Percentiles rank a stretch among this genome's conserved stretches.
These are phyloP conservation scores for Herpotrichia juniperi DNA, from an alignment of 2,329 filamentous ascomycete genomes.

Conservation along the genomic window DNA sequence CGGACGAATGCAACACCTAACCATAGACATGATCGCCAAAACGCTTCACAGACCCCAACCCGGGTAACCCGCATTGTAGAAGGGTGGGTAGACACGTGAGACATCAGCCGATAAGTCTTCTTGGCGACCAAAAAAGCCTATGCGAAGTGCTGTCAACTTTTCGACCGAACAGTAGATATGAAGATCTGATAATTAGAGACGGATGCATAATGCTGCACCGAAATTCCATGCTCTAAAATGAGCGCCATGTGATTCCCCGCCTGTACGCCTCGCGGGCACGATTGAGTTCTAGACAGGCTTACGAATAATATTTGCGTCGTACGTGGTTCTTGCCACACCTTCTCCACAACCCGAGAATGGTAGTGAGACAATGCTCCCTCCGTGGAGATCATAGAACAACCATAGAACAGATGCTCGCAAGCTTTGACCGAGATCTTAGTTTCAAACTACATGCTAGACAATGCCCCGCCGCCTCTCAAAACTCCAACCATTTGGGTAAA, in stretches of 20 bases:
- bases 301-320: constrained; percentile 1
- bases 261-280: no score
- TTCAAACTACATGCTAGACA: constrained; percentile 3
- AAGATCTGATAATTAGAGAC: no score
- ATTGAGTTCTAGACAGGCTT: not conserved
- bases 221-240: no score
- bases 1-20: not conserved
- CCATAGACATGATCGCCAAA: constrained; percentile 4
- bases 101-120: no score
- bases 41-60: constrained; percentile 8
- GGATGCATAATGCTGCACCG: no score
- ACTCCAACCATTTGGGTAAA: not conserved
- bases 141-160: no score
- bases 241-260: no score
- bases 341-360: constrained; percentile 2
- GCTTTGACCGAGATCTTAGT: constrained; percentile 6
- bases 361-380: constrained; percentile 2
- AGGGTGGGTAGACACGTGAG: no score
- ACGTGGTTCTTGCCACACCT: not conserved
- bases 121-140: no score
- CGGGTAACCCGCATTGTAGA: no score
- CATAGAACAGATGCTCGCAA: not conserved
- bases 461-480: not conserved
- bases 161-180: no score
- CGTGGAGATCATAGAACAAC: constrained; percentile 1